Evolutionary conservation across 495 filamentous ascomycete species (phyloP).

Genomic region (Entonaema liquescens): DNA sequence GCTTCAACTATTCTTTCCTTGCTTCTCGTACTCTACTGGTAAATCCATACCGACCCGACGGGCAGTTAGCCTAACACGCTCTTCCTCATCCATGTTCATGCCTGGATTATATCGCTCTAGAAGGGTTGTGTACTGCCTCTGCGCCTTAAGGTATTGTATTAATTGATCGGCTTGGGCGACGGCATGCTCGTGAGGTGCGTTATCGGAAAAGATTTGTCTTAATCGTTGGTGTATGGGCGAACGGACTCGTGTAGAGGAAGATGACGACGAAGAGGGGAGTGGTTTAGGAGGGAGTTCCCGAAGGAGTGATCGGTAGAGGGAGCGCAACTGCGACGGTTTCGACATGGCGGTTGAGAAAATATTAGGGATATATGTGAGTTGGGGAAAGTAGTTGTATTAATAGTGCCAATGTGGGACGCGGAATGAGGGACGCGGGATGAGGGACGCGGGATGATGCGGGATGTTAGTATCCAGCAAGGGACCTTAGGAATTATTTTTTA

Average conservation of each 20-base stretch:
- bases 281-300: slow-evolving; percentile 84
- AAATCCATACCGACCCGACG: slow-evolving; percentile 89
- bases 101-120: slow-evolving; percentile 94
- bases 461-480: neutral
- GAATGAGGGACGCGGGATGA: too few species aligned
- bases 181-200: slow-evolving; percentile 39
- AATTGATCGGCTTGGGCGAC: slow-evolving; percentile 77
- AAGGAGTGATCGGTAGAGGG: slow-evolving; percentile 88
- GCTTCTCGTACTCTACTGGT: slow-evolving; percentile 62
- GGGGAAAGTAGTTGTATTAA: too few species aligned
- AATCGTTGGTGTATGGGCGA: slow-evolving; percentile 69
- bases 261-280: slow-evolving; percentile 55
- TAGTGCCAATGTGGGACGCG: too few species aligned
- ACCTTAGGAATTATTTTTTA: neutral
- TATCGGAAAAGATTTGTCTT: slow-evolving; percentile 60
- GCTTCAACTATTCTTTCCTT: slow-evolving; percentile 10
- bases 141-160: slow-evolving; percentile 79
- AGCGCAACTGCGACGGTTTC: slow-evolving; percentile 64
- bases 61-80: slow-evolving; percentile 82
- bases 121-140: slow-evolving; percentile 79
- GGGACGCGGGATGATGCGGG: neutral
- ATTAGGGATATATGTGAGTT: neutral
- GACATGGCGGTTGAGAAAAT: slow-evolving; percentile 41
- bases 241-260: slow-evolving; percentile 50
- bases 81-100: slow-evolving; percentile 84